phyloP scores from a whole-genome alignment of 192 early-diverging fungal species.

The Dissophora globulifera region DNA sequence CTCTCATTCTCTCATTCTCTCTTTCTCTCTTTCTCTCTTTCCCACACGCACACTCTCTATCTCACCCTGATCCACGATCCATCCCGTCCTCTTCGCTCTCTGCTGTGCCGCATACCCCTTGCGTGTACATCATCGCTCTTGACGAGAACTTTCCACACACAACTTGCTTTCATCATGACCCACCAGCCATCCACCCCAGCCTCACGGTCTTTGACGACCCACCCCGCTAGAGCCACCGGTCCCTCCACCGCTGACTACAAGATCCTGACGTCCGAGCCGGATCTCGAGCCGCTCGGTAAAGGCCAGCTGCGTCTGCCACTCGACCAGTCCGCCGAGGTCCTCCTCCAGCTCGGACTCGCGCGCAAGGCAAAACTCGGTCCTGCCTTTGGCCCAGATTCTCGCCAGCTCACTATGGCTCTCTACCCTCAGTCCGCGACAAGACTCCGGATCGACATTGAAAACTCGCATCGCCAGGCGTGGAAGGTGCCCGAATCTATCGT shows the following conservation, averaged over 20 bases:
- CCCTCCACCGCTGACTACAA: slow-evolving; percentile 11
- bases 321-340: not conserved
- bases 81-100: not conserved
- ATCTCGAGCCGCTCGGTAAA: too few species aligned
- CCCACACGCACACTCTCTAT: not conserved
- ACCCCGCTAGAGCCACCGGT: not conserved
- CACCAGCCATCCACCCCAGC: not conserved
- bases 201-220: not conserved
- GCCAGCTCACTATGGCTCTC: not conserved
- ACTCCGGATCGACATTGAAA: slow-evolving; percentile 23
- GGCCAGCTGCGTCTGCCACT: not conserved
- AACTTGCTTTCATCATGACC: slow-evolving; percentile 1
- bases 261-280: not conserved
- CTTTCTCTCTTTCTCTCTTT: not conserved
- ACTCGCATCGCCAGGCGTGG: slow-evolving; percentile 6
- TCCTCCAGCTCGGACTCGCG: slow-evolving; percentile 7
- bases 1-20: not conserved
- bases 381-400: slow-evolving; percentile 16
- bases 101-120: not conserved
- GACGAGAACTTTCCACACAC: not conserved
- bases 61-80: not conserved
- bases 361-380: slow-evolving; percentile 5
- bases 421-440: slow-evolving; percentile 7
- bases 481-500: slow-evolving; percentile 15
- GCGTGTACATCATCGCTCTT: not conserved